phyloP scores from a whole-genome alignment of 2,329 filamentous ascomycete genomes.

The Aphanoascus verrucosus region DNA sequence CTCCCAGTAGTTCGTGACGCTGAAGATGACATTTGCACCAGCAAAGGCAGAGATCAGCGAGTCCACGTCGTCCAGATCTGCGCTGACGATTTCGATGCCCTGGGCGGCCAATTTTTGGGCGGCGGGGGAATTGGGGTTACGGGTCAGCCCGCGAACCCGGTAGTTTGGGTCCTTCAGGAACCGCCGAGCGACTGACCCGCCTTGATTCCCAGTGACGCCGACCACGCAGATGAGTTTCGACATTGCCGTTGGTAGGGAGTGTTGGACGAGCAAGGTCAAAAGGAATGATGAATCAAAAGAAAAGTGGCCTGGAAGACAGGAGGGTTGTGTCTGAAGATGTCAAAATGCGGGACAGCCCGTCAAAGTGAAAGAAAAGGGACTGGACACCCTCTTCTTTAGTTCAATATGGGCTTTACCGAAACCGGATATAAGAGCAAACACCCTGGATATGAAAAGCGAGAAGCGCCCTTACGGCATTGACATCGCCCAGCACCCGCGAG shows the following conservation, averaged over 20 bases:
- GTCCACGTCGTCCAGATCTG: slow-evolving; percentile 26
- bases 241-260: background rate
- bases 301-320: too few species aligned
- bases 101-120: slow-evolving; percentile 22
- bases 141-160: slow-evolving; percentile 43
- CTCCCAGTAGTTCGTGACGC: slow-evolving; percentile 40
- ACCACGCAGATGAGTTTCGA: slow-evolving; percentile 10
- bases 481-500: too few species aligned
- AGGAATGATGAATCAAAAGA: too few species aligned
- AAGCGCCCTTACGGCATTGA: too few species aligned
- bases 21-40: slow-evolving; percentile 41
- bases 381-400: too few species aligned
- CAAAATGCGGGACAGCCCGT: too few species aligned
- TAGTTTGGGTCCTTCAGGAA: slow-evolving; percentile 40
- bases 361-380: too few species aligned
- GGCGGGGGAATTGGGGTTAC: slow-evolving; percentile 29
- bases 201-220: slow-evolving; percentile 46
- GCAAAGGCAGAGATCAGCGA: slow-evolving; percentile 32
- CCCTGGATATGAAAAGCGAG: too few species aligned
- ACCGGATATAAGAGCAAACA: too few species aligned
- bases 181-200: slow-evolving; percentile 38
- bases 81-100: slow-evolving; percentile 24
- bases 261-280: background rate
- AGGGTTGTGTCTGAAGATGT: too few species aligned
- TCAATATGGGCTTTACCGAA: too few species aligned